phyloP scores from a whole-genome alignment of 257 asterid genomes.

The Henckelia pumila region DNA sequence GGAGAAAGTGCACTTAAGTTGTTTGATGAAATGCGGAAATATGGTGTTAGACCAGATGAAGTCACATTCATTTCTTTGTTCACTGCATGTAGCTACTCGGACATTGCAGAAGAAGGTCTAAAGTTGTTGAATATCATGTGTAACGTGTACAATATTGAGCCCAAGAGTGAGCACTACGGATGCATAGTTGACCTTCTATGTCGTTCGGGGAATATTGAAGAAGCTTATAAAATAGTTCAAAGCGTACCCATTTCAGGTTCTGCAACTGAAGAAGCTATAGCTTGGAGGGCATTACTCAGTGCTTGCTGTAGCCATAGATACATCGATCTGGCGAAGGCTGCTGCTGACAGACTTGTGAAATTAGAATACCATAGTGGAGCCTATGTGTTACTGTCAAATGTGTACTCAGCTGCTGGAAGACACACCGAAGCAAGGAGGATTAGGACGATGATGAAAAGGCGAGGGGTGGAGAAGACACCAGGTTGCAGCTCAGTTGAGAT shows the following conservation, averaged over 20 bases:
- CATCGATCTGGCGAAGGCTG: conserved; percentile 51
- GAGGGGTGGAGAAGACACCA: conserved; percentile 61
- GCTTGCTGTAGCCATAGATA: conserved; percentile 49
- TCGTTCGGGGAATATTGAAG: conserved; percentile 48
- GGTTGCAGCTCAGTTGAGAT: conserved; percentile 79
- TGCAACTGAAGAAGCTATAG: conserved; percentile 47
- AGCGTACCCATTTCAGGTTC: conserved; percentile 37
- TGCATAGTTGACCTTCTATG: conserved; percentile 61
- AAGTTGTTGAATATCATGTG: conserved; percentile 43
- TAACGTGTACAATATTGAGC: conserved; percentile 48
- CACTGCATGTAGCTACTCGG: conserved; percentile 64
- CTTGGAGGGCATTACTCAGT: conserved; percentile 69
- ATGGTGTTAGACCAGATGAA: conserved; percentile 45
- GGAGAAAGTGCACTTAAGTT: conserved; percentile 44
- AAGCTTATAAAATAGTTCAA: conserved; percentile 48
- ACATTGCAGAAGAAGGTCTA: conserved; percentile 58
- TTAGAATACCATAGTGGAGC: conserved; percentile 69
- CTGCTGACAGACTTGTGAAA: conserved; percentile 48
- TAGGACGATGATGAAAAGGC: conserved; percentile 52
- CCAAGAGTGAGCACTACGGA: conserved; percentile 62
- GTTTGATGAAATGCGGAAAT: conserved; percentile 50
- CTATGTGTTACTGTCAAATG: conserved; percentile 58
- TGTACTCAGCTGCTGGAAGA: conserved; percentile 55
- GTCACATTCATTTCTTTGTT: conserved; percentile 59
- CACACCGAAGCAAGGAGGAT: conserved; percentile 39